Evolutionary conservation across 306 rosid species (phyloP), one percentile per base, ranked within the genome.

Genomic region (Ochetophila trinervis): DNA sequence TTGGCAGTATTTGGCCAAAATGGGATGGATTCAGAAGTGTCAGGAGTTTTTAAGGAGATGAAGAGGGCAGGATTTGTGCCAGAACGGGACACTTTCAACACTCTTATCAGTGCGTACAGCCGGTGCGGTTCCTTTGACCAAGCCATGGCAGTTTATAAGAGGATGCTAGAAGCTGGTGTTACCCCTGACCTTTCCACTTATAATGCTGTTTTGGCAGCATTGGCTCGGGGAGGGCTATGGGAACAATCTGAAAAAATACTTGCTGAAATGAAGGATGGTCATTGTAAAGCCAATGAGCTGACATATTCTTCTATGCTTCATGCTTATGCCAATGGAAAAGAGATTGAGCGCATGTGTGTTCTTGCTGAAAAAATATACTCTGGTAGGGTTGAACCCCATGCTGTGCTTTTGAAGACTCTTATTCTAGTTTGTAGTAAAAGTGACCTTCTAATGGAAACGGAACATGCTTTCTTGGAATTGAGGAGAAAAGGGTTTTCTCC

Each of bases 21-120:
- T 21, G 91, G 87, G 71, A 84, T 93, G 97, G 91, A 86, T 63
- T 78, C 85, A 0, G 91, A 93, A 65, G 91, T 93, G 23, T 88
- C 97, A 0, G 89, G 88, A 62, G 90, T 89, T 30, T 93, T 89
- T 69, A 85, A 78, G 76, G 96, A 93, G 77, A 84, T 93, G 95
- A 87, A 89, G 81, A 87, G 97, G 74, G 95, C 98, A 16, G 98
- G 98, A 44, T 93, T 93, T 85, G 87, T 89, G 42, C 88, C 97
- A 0, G 95, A 93, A 78, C 82, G 95, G 80, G 95, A 89, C 72
- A 89, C 98, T 52, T 89, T 87, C 70, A 89, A 93, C 74, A 89
- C 93, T 21, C 74, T 93, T 6, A 87, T 93, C 47, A 78, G 98
- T 81, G 91, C 97, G 19, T 93, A 89, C 79, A 93, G 94, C 82